These are phyloP conservation scores for Monilinia fructigena DNA, from an alignment of 2,329 filamentous ascomycete species.

Conservation along the genomic window DNA sequence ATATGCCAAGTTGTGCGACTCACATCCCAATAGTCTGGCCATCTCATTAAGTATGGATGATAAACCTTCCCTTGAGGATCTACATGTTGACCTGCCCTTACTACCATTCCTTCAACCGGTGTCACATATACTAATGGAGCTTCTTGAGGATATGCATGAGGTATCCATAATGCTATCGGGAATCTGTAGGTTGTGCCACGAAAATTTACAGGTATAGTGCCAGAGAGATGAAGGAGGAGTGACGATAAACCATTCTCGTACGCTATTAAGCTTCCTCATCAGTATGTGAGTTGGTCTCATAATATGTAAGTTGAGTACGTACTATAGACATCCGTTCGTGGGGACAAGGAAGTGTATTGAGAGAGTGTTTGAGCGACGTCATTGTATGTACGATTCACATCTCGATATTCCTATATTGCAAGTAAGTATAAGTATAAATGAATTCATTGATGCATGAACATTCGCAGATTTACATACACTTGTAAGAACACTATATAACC, in stretches of 20 bases:
- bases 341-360: conserved; percentile 74
- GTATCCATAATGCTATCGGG: conserved; percentile 89
- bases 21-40: conserved; percentile 88
- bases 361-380: conserved; percentile 82
- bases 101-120: conserved; percentile 82
- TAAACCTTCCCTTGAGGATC: conserved; percentile 91
- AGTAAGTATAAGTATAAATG: conserved; percentile 22
- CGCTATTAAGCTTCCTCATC: conserved; percentile 51
- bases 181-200: conserved; percentile 88
- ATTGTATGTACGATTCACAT: conserved; percentile 89
- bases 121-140: conserved; percentile 86
- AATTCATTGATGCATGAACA: not conserved
- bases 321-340: conserved; percentile 96
- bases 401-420: conserved; percentile 76
- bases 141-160: conserved; percentile 83
- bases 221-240: conserved; percentile 79
- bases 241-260: conserved; percentile 86
- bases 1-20: conserved; percentile 43
- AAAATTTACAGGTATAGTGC: conserved; percentile 89
- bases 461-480: conserved; percentile 52
- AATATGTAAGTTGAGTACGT: conserved; percentile 39
- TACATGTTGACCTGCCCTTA: conserved; percentile 91
- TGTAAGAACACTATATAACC: conserved; percentile 88
- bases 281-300: not conserved
- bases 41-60: conserved; percentile 90